Conservation (phyloP, 2,329 filamentous ascomycete genomes). For the Thermochaetoides dissita region DNA sequence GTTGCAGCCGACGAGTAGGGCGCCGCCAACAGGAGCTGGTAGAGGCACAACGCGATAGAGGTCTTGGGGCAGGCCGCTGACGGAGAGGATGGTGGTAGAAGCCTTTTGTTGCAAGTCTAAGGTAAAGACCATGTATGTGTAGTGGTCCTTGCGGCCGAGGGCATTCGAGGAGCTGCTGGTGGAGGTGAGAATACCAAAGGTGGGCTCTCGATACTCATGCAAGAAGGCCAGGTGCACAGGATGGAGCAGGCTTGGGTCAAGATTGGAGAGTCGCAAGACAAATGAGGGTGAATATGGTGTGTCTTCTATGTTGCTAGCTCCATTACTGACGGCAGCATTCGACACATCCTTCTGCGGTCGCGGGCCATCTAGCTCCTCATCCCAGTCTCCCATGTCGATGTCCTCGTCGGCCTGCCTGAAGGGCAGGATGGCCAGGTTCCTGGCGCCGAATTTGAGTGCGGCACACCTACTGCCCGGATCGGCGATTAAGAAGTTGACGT, state of each 20-base stretch:
- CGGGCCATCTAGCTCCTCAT: constrained; percentile 63
- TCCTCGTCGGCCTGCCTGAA: constrained; percentile 80
- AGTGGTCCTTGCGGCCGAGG: constrained; percentile 69
- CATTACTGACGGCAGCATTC: constrained; percentile 28
- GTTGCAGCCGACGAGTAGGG: constrained; percentile 73
- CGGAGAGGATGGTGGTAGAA: constrained; percentile 82
- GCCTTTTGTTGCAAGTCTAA: constrained; percentile 85
- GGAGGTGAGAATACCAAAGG: constrained; percentile 85
- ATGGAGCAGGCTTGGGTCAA: constrained; percentile 77
- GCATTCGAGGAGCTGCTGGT: constrained; percentile 59
- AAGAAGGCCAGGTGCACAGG: constrained; percentile 86
- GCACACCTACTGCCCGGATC: constrained; percentile 90
- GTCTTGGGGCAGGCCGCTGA: constrained; percentile 74
- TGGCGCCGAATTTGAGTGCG: constrained; percentile 77
- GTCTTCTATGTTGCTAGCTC: constrained; percentile 36
- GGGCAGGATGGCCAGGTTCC: constrained; percentile 83
- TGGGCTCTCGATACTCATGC: constrained; percentile 93
- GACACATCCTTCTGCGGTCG: constrained; percentile 36
- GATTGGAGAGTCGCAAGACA: constrained; percentile 74
- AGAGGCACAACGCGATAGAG: constrained; percentile 70
- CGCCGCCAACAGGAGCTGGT: constrained; percentile 75
- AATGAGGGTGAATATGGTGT: constrained; percentile 84
- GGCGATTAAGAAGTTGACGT: constrained; percentile 68
- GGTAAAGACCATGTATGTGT: constrained; percentile 89
- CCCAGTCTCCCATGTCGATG: constrained; percentile 82